Evolutionary conservation across 148 eudicot genomes (phyloP), one percentile per base, ranked within the genome.

Genomic region (Polygonum maritimum): DNA sequence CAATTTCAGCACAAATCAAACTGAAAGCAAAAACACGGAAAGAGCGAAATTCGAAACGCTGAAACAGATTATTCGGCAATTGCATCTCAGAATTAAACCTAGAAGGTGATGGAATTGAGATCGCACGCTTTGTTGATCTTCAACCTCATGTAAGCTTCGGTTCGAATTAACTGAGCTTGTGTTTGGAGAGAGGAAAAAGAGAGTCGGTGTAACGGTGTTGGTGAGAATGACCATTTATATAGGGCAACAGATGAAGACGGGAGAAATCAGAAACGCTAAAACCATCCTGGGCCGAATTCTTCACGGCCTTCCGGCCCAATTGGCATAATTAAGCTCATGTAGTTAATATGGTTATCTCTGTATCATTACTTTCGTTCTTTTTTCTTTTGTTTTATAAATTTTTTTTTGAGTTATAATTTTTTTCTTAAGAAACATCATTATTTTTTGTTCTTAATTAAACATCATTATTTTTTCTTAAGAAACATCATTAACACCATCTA

Each of bases 51-150:
- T 35, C 16, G 22, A 13, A 63, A 36, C 76, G 31, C 31, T 12
- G 2, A 55, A 36, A 60, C 14, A 73, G 19, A 80, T 48, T 22
- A 26, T 60, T 40, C 33, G 51, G 22, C 14, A 19, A 48, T 9
- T 55, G 15, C 26, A 19, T 31, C 8, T 21, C 36, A 69, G 44
- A 16, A 72, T 3, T 14, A 58, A 45, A 92, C 99, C 96, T 95
- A 31, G 89, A 33, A 48, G 84, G 94, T 81, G 91, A 92, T 90
- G 58, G 99, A 95, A 85, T 88, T 92, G 82, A 95, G 94, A 85
- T 95, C 97, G 79, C 89, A 84, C 55, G 97, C 96, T 81, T 92
- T 90, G 86, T 92, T 95, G 86, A 95, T 90, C 88, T 89, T 90
- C 87, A 95, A 57, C 91, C 84, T 92, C 98, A 90, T 89, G 58